phyloP scores from a whole-genome alignment of 176 grass and related monocot species.

The Oryza officinalis region DNA sequence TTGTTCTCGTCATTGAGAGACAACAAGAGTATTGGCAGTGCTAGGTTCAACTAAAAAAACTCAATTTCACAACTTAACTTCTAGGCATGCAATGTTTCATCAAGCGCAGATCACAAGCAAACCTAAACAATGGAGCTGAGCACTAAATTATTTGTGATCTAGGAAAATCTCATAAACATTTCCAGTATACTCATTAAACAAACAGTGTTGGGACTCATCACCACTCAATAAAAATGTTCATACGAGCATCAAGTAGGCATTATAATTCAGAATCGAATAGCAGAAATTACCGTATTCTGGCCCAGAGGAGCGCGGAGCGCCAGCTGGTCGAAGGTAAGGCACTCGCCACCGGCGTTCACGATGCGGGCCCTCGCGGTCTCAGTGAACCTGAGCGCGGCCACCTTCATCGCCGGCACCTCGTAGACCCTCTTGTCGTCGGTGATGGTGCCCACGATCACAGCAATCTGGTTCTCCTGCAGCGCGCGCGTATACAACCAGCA shows the following conservation, averaged over 20 bases:
- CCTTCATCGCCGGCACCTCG: slow-evolving; percentile 76
- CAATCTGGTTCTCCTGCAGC: slow-evolving; percentile 62
- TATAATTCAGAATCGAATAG: not conserved
- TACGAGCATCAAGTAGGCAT: not conserved
- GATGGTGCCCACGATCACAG: slow-evolving; percentile 67
- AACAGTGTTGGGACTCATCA: not conserved
- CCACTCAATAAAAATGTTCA: not conserved
- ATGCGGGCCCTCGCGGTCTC: slow-evolving; percentile 79
- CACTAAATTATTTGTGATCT: too few species aligned
- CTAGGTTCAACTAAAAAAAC: not conserved
- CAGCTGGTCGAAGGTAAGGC: slow-evolving; percentile 80
- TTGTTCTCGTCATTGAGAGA: slow-evolving; percentile 41
- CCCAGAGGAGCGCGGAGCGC: slow-evolving; percentile 66
- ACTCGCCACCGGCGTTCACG: slow-evolving; percentile 68
- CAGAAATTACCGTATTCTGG: slow-evolving; percentile 62
- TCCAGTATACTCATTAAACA: not conserved
- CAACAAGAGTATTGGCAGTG: not conserved
- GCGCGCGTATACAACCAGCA: not conserved
- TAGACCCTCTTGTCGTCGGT: slow-evolving; percentile 86
- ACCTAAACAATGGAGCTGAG: not conserved
- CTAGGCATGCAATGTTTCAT: not conserved
- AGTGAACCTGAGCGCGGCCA: slow-evolving; percentile 80
- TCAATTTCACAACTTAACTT: not conserved
- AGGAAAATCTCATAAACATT: too few species aligned
- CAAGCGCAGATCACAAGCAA: not conserved